Evolutionary conservation across 352 stramenopile genomes (phyloP), one percentile per base, ranked within the genome.

Genomic region (Globisporangium barbulae): DNA sequence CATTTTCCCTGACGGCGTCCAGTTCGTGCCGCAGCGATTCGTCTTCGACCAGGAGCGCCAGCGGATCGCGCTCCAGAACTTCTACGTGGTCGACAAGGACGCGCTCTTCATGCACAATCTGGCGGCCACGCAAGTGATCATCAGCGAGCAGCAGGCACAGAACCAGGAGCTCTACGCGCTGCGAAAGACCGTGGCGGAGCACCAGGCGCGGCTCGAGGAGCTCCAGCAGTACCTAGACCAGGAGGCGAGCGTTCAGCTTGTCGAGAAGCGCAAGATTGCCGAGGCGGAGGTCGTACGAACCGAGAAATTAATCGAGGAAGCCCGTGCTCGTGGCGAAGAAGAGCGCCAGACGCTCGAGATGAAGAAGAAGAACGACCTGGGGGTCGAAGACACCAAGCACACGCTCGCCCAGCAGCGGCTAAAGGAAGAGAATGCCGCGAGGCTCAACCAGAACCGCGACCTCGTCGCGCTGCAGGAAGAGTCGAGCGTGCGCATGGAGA

Each of bases 51-150:
- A 73, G 10, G 58, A 73, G 53, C 73, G 70, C 1, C 72, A 79
- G n/a, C 65, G 82, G 25, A 87, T 97, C 3, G 67, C 79, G 12
- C 55, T 97, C 30, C 78, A 88, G 47, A 86, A 97, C 64, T 83
- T 97, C 64, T 83, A 92, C 33, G 78, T 91, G 2, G 79, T 97
- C 7, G 91, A 97, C 71, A 96, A 95, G 48, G 80, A 92, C 53
- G 76, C 84, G 22, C 70, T 98, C 5, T 98, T 97, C 65, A 97
- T 97, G 90, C 88, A 97, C 78, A 95, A 87, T 57, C 69, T 98
- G 12, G 91, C 76, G 2, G 93, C 91, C 19, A 94, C 88, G 0
- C 89, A 98, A 68, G 83, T 94, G 59, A 70, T 98, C 2, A 74
- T 88, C 33, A 47, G 56, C n/a, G 65, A 81, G 22, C 62, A 85